Evolutionary conservation across 805 yeast genomes (phyloP).

Genomic region (Ogataea philodendri): DNA sequence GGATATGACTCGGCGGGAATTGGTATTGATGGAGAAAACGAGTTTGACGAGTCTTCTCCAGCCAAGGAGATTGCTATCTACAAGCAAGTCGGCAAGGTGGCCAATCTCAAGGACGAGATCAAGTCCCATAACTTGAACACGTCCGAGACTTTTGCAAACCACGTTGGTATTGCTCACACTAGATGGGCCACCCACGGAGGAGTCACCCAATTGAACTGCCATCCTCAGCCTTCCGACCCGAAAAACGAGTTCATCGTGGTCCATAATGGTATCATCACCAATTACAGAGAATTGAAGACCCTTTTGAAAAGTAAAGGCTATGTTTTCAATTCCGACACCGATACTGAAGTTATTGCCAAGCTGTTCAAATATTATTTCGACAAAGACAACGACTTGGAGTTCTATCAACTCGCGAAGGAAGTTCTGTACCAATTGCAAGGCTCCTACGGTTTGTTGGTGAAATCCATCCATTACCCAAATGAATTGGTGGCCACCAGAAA

Average conservation of each 20-base stretch:
- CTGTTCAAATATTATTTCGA: constrained; percentile 84
- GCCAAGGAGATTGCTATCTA: constrained; percentile 67
- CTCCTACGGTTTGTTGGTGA: constrained; percentile 93
- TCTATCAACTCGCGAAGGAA: constrained; percentile 88
- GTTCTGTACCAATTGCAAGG: constrained; percentile 94
- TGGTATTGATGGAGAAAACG: constrained; percentile 86
- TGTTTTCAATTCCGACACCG: constrained; percentile 87
- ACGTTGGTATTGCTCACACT: constrained; percentile 97
- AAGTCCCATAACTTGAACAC: constrained; percentile 50
- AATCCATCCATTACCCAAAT: constrained; percentile 88
- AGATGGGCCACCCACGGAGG: constrained; percentile 99
- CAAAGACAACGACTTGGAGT: constrained; percentile 79
- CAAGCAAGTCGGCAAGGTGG: constrained; percentile 91
- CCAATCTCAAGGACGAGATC: constrained; percentile 68
- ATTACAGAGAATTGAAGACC: constrained; percentile 86
- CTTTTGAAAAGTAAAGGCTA: constrained; percentile 77
- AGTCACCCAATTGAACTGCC: constrained; percentile 83
- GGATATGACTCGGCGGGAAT: constrained; percentile 98
- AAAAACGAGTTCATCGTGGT: constrained; percentile 84
- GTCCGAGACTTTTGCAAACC: constrained; percentile 68
- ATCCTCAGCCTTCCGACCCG: constrained; percentile 91
- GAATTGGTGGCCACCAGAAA: constrained; percentile 96
- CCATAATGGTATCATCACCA: constrained; percentile 98
- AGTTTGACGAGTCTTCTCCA: constrained; percentile 28
- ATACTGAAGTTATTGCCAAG: constrained; percentile 97